Evolutionary conservation across 2,329 filamentous ascomycete genomes (phyloP).

Genomic region (Sordariomycetes sp.): DNA sequence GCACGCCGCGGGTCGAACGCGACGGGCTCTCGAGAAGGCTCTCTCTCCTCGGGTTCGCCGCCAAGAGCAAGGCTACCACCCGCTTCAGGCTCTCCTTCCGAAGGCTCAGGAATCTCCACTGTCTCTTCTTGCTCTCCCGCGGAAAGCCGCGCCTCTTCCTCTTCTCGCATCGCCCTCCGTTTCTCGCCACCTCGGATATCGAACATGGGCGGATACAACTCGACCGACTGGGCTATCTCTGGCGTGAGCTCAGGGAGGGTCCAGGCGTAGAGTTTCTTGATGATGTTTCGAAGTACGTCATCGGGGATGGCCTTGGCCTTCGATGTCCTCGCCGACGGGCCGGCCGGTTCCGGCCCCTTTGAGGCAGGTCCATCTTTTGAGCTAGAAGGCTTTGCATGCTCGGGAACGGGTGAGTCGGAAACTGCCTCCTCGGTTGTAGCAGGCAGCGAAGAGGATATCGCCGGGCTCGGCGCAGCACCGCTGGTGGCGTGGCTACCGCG

Average conservation of each 20-base stretch:
- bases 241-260: constrained; percentile 5
- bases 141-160: constrained; percentile 45
- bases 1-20: constrained; percentile 48
- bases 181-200: constrained; percentile 75
- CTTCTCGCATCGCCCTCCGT: constrained; percentile 66
- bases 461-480: constrained; percentile 72
- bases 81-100: constrained; percentile 70
- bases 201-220: constrained; percentile 58
- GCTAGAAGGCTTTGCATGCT: constrained; percentile 11
- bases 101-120: constrained; percentile 30
- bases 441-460: constrained; percentile 50
- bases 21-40: constrained; percentile 39
- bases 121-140: constrained; percentile 36
- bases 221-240: constrained; percentile 10
- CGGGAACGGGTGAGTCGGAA: constrained; percentile 16
- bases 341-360: constrained; percentile 2
- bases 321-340: constrained; percentile 8
- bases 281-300: constrained; percentile 7
- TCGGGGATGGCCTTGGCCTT: constrained; percentile 3
- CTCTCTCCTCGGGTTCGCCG: constrained; percentile 80
- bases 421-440: constrained; percentile 37
- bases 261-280: constrained; percentile 12
- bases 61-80: constrained; percentile 79
- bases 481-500: constrained; percentile 73
- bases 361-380: constrained; percentile 6